Conservation (phyloP, 306 rosid species). For the Hippophae gyantsensis region DNA sequence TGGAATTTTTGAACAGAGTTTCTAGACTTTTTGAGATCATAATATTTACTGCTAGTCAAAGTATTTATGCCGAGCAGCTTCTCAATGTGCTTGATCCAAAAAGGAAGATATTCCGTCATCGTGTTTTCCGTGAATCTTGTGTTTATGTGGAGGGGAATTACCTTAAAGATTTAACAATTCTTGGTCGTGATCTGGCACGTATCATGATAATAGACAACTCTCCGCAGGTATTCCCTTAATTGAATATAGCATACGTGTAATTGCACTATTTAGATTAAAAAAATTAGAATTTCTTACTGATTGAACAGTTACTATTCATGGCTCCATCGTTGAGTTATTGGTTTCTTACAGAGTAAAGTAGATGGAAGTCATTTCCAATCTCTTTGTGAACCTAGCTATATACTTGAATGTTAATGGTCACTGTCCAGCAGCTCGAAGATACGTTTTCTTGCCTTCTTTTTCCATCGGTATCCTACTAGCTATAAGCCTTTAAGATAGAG, state of each 20-base stretch:
- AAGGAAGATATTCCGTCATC: slow-evolving; percentile 90
- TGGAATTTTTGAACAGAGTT: slow-evolving; percentile 70
- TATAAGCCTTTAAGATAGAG: no score
- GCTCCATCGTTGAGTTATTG: no score
- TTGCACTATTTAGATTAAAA: neutral
- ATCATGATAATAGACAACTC: slow-evolving; percentile 85
- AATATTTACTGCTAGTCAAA: slow-evolving; percentile 96
- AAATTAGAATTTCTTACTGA: no score
- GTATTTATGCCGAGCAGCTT: slow-evolving; percentile 97
- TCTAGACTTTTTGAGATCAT: slow-evolving; percentile 80
- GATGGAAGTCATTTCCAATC: neutral
- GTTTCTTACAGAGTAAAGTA: neutral
- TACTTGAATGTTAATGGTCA: no score
- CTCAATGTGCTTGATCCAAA: slow-evolving; percentile 91
- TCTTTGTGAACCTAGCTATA: neutral
- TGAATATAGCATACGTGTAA: neutral
- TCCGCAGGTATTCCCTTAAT: slow-evolving; percentile 57
- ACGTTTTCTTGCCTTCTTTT: no score
- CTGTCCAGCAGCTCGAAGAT: no score
- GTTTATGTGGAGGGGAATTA: slow-evolving; percentile 94
- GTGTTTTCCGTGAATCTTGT: slow-evolving; percentile 92
- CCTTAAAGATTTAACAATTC: slow-evolving; percentile 91
- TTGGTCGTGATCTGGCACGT: slow-evolving; percentile 88
- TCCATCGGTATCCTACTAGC: no score
- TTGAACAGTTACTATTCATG: no score